phyloP scores from a whole-genome alignment of 23 red algal genomes.

The Chondrus crispus region DNA sequence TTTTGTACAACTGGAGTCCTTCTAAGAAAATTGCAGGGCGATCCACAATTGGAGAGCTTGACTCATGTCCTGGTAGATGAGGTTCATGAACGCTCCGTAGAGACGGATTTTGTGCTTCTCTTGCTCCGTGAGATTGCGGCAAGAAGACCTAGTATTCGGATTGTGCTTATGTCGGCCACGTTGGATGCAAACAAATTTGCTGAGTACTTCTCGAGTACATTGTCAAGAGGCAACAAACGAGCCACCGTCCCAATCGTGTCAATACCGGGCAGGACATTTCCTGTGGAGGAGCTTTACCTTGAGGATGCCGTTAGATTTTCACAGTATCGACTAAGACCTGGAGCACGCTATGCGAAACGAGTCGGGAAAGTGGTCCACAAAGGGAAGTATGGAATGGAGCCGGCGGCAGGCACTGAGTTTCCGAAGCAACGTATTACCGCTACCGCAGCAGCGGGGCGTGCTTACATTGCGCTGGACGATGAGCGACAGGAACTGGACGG shows the following conservation, averaged over 20 bases:
- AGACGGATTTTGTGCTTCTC: slow-evolving; percentile 83
- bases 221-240: neutral
- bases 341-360: slow-evolving; percentile 63
- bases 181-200: slow-evolving; percentile 81
- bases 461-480: neutral
- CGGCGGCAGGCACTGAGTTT: neutral
- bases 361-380: neutral
- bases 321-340: slow-evolving; percentile 48
- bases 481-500: neutral
- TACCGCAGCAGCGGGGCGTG: slow-evolving; percentile 2
- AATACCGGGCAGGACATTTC: slow-evolving; percentile 88
- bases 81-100: slow-evolving; percentile 92
- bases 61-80: slow-evolving; percentile 94
- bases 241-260: slow-evolving; percentile 53
- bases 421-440: neutral
- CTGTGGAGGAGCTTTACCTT: slow-evolving; percentile 75
- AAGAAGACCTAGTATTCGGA: neutral
- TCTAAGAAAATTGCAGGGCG: slow-evolving; percentile 59
- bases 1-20: slow-evolving; percentile 88
- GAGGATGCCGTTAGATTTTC: slow-evolving; percentile 67
- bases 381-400: neutral
- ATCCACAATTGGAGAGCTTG: slow-evolving; percentile 60
- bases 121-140: slow-evolving; percentile 60
- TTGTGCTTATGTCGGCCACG: slow-evolving; percentile 93
- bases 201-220: slow-evolving; percentile 41